phyloP scores from a whole-genome alignment of 2,329 filamentous ascomycete genomes.

The Arthrobotrys megalospora region DNA sequence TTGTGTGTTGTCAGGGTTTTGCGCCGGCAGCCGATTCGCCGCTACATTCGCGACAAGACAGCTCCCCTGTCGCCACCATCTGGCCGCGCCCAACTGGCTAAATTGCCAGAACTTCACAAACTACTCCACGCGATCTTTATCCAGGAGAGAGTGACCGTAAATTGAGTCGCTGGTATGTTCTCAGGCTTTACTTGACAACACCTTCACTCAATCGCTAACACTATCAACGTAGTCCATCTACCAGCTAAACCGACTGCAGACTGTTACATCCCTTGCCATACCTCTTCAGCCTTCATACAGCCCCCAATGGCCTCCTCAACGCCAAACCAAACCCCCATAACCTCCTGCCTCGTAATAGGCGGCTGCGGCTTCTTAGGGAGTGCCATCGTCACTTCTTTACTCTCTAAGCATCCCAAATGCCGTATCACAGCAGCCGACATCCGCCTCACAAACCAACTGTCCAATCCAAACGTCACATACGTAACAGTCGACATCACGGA shows the following conservation, averaged over 20 bases:
- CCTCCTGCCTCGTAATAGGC: slow-evolving; percentile 77
- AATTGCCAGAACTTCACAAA: slow-evolving; percentile 25
- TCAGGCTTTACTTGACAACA: background rate
- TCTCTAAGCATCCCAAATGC: slow-evolving; percentile 74
- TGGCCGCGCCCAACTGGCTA: slow-evolving; percentile 43
- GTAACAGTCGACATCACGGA: slow-evolving; percentile 85
- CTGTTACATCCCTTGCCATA: background rate
- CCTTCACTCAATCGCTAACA: background rate
- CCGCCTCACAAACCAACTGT: slow-evolving; percentile 77
- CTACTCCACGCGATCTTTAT: slow-evolving; percentile 3
- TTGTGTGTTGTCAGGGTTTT: slow-evolving; percentile 22
- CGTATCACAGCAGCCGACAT: slow-evolving; percentile 81
- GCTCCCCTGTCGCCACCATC: slow-evolving; percentile 13
- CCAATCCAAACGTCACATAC: slow-evolving; percentile 76
- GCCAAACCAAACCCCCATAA: slow-evolving; percentile 49
- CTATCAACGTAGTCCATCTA: background rate
- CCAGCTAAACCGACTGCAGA: background rate
- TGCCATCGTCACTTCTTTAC: slow-evolving; percentile 82
- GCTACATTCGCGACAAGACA: slow-evolving; percentile 5
- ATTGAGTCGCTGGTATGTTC: slow-evolving; percentile 10
- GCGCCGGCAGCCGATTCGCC: slow-evolving; percentile 32
- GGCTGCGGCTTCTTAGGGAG: slow-evolving; percentile 88
- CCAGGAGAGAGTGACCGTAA: background rate
- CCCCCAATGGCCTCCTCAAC: slow-evolving; percentile 28
- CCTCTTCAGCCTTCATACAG: background rate